phyloP scores from a whole-genome alignment of 805 yeast species.

The Zygotorulaspora danielsina region DNA sequence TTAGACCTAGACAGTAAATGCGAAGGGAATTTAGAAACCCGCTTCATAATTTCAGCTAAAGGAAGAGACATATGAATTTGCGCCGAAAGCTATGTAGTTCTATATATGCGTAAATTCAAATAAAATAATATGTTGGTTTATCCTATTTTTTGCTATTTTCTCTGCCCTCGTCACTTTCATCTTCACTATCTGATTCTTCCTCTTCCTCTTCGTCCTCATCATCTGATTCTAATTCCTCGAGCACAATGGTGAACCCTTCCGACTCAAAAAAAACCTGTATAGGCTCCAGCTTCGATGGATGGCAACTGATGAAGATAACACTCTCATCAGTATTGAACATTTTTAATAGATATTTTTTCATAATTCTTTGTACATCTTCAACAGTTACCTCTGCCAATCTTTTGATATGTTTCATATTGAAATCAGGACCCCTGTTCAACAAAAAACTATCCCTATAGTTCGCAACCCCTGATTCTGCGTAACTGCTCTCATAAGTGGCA shows the following conservation, averaged over 20 bases:
- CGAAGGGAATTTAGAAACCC: too few relatives aligned
- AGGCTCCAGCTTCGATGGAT: slow-evolving; percentile 55
- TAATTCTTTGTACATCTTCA: slow-evolving; percentile 36
- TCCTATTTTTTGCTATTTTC: too few relatives aligned
- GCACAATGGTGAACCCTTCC: slow-evolving; percentile 56
- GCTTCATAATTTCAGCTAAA: too few relatives aligned
- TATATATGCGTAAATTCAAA: too few relatives aligned
- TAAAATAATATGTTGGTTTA: too few relatives aligned
- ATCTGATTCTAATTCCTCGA: slow-evolving; percentile 49
- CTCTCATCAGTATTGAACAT: slow-evolving; percentile 57
- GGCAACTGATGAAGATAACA: slow-evolving; percentile 65
- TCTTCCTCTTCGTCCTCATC: slow-evolving; percentile 33
- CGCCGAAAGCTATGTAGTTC: too few relatives aligned
- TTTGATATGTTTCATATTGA: slow-evolving; percentile 49
- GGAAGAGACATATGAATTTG: too few relatives aligned
- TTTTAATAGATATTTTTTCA: slow-evolving; percentile 58
- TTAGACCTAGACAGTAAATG: slow-evolving; percentile 12
- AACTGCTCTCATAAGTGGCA: slow-evolving; percentile 65
- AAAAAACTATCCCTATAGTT: slow-evolving; percentile 65
- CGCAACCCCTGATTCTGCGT: slow-evolving; percentile 57
- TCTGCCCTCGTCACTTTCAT: not conserved
- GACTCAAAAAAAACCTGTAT: slow-evolving; percentile 45
- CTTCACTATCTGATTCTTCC: slow-evolving; percentile 18
- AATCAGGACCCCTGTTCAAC: slow-evolving; percentile 67
- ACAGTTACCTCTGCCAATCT: slow-evolving; percentile 50